phyloP scores from a whole-genome alignment of 176 grass and related monocot genomes.

The Eragrostis curvula region DNA sequence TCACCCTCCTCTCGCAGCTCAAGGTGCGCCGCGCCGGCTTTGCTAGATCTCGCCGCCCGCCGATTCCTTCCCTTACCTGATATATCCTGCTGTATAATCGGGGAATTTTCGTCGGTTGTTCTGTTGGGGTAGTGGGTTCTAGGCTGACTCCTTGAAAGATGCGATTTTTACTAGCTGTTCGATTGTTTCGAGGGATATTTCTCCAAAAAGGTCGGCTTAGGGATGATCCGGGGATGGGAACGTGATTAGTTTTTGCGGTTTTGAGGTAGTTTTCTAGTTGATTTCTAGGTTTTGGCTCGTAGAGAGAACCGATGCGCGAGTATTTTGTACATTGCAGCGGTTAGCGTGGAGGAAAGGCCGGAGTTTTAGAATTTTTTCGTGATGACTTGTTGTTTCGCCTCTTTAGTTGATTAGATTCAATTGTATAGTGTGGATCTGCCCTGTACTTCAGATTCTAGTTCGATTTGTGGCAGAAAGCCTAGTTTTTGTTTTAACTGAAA shows the following conservation, averaged over 20 bases:
- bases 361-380: not conserved
- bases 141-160: not conserved
- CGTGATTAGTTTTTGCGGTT: not conserved
- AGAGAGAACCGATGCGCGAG: too few relatives aligned
- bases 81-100: not conserved
- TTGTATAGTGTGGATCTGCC: not conserved
- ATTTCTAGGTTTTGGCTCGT: conserved; percentile 6
- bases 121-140: not conserved
- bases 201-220: not conserved
- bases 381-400: not conserved
- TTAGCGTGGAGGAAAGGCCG: not conserved
- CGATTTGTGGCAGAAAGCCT: not conserved
- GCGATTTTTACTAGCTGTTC: not conserved
- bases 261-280: not conserved
- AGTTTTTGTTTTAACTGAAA: not conserved
- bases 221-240: not conserved
- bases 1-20: conserved; percentile 78
- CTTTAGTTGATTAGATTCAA: not conserved
- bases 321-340: too few relatives aligned
- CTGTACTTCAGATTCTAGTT: not conserved
- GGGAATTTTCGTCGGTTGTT: not conserved
- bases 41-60: conserved; percentile 30
- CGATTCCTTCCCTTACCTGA: not conserved
- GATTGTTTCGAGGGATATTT: not conserved
- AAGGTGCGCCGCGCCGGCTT: conserved; percentile 50